Percentiles rank a stretch among this genome's conserved stretches.
These are phyloP conservation scores for Epichloe aotearoae DNA, from an alignment of 2,329 filamentous ascomycete genomes.

Conservation along the genomic window DNA sequence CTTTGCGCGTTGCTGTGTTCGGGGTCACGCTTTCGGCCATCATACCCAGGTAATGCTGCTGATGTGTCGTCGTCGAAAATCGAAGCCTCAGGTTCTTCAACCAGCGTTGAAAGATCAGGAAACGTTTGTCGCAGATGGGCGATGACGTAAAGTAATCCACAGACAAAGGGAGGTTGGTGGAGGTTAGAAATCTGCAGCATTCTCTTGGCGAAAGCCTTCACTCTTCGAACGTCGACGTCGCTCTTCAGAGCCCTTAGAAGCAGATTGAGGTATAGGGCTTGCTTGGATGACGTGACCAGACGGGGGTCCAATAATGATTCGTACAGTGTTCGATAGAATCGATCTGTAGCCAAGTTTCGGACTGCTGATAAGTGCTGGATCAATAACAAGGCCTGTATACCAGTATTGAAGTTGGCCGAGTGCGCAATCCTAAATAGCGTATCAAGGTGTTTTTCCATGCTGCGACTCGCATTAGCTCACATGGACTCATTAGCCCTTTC, in stretches of 20 bases:
- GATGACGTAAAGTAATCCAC: slow-evolving; percentile 82
- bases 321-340: slow-evolving; percentile 91
- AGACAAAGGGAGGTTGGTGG: slow-evolving; percentile 86
- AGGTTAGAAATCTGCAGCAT: slow-evolving; percentile 76
- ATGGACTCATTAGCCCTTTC: background rate
- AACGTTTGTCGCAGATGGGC: slow-evolving; percentile 69
- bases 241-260: slow-evolving; percentile 78
- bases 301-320: slow-evolving; percentile 88
- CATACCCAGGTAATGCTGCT: slow-evolving; percentile 42
- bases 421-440: slow-evolving; percentile 94
- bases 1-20: slow-evolving; percentile 86
- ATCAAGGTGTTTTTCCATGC: slow-evolving; percentile 77
- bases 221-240: slow-evolving; percentile 78
- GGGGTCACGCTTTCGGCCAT: slow-evolving; percentile 82
- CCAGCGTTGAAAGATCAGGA: slow-evolving; percentile 62
- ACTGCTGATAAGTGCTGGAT: slow-evolving; percentile 82
- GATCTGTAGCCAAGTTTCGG: slow-evolving; percentile 70
- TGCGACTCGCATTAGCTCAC: slow-evolving; percentile 18
- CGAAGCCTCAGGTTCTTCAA: slow-evolving; percentile 68
- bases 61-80: slow-evolving; percentile 50
- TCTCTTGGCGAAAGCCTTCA: slow-evolving; percentile 92
- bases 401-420: slow-evolving; percentile 97
- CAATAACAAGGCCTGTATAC: slow-evolving; percentile 85
- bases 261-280: slow-evolving; percentile 87
- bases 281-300: slow-evolving; percentile 80